Evolutionary conservation across 257 asterid species (phyloP), one percentile per base, ranked within the genome.

Genomic region (Solanum pennellii): DNA sequence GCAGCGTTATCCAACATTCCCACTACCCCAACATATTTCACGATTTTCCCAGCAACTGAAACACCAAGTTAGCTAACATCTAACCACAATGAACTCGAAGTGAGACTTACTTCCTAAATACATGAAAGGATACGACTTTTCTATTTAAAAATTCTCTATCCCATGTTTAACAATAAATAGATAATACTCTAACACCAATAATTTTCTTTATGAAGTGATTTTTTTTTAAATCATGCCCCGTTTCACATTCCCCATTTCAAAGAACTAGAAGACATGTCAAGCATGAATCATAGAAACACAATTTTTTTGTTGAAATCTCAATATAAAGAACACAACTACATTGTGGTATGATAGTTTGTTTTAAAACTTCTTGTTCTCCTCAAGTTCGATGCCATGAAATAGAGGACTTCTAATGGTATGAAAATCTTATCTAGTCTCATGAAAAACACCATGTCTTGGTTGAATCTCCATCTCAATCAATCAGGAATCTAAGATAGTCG

Each of bases 351-450:
- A 31, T 31, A 31, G 33, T 31, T 31, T 31, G 33, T 31, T 31
- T 31, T 3, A 31, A 31, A 31, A 31, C 33, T 31, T 31, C 3
- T 31, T 31, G 33, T 31, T 31, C 33, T 31, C 33, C 33, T 31
- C 33, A 31, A 31, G 3, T 31, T 31, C 3, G 33, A 31, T 31
- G 33, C 3, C 33, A 31, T 31, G 33, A 31, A 31, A 31, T 31
- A 31, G 33, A 1, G 99, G 98, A 86, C 99, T 96, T 87, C 98
- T 89, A 3, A 98, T 96, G n/a, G 98, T 96, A 94, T 94, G 98
- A 1, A 95, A 93, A 12, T 92, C 93, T 87, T 94, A 93, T 1
- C 90, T 41, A 5, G 93, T 91, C 25, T 95, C 98, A 0, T 95
- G 97, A 73, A 92, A 92, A 9, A 94, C 90, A 0, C 10, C 12